Conservation (phyloP, 768 basidiomycete genomes). For the Rhodotorula diobovata region DNA sequence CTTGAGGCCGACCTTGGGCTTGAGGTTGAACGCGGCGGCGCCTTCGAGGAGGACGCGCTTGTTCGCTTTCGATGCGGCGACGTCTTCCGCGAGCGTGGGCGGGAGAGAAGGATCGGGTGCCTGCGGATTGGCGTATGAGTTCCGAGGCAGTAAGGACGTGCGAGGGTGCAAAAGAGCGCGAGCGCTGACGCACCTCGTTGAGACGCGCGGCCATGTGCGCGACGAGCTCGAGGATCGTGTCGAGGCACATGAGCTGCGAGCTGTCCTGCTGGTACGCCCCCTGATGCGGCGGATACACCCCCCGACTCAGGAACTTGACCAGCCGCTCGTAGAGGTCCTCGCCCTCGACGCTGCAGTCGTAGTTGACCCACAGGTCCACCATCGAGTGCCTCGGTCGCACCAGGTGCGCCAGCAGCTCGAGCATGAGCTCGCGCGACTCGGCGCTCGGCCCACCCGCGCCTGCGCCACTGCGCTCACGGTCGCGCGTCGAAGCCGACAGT, state of each 20-base stretch:
- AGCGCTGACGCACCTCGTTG: background rate
- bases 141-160: background rate
- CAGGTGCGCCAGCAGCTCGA: constrained; percentile 79
- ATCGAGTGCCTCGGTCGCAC: constrained; percentile 75
- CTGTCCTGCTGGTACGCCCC: constrained; percentile 56
- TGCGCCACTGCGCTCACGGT: constrained; percentile 54
- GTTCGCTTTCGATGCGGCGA: constrained; percentile 67
- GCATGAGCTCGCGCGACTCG: constrained; percentile 79
- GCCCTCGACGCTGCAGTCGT: constrained; percentile 93
- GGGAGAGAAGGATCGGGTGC: constrained; percentile 4
- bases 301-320: constrained; percentile 69
- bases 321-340: constrained; percentile 92
- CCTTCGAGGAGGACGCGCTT: constrained; percentile 82
- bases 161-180: no score
- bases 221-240: constrained; percentile 77
- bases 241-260: constrained; percentile 79
- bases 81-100: constrained; percentile 53
- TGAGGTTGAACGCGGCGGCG: constrained; percentile 79
- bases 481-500: constrained; percentile 3
- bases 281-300: constrained; percentile 66
- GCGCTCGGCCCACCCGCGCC: constrained; percentile 50
- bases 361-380: constrained; percentile 92
- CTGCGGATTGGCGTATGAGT: background rate
- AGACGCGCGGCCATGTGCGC: constrained; percentile 75
- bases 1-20: constrained; percentile 82